phyloP scores from a whole-genome alignment of 2,329 filamentous ascomycete genomes.

The Sphaceloma murrayae region DNA sequence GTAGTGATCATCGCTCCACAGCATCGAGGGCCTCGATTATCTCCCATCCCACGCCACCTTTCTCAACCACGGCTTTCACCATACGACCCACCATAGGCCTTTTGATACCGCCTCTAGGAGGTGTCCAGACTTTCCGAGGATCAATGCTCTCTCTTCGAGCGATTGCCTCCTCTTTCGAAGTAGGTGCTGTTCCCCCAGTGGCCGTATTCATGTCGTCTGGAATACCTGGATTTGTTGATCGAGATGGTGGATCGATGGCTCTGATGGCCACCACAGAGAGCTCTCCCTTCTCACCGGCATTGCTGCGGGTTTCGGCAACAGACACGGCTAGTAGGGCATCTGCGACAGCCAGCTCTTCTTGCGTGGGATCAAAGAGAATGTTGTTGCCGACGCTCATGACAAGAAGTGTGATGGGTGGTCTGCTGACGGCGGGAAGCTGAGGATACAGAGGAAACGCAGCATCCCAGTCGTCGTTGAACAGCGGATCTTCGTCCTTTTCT shows the following conservation, averaged over 20 bases:
- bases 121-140: constrained; percentile 62
- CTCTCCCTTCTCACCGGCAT: constrained; percentile 18
- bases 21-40: constrained; percentile 71
- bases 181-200: constrained; percentile 33
- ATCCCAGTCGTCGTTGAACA: constrained; percentile 98
- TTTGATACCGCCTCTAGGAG: constrained; percentile 74
- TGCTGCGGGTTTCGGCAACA: constrained; percentile 41
- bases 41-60: constrained; percentile 74
- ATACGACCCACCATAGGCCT: constrained; percentile 62
- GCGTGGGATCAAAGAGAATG: constrained; percentile 85
- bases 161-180: constrained; percentile 33
- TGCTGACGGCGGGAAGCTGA: constrained; percentile 30
- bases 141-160: constrained; percentile 43
- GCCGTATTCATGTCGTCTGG: constrained; percentile 40
- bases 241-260: constrained; percentile 42
- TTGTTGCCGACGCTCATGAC: constrained; percentile 80
- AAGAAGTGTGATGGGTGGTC: constrained; percentile 81
- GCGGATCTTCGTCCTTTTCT: constrained; percentile 85
- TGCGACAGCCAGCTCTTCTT: constrained; percentile 86
- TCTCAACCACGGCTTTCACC: constrained; percentile 65
- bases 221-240: constrained; percentile 40
- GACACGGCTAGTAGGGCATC: constrained; percentile 83
- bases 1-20: constrained; percentile 45
- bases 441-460: constrained; percentile 70
- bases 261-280: constrained; percentile 35